Base-by-base conservation (phyloP, 2,329 filamentous ascomycete genomes). In the Botrytis paeoniae region DNA sequence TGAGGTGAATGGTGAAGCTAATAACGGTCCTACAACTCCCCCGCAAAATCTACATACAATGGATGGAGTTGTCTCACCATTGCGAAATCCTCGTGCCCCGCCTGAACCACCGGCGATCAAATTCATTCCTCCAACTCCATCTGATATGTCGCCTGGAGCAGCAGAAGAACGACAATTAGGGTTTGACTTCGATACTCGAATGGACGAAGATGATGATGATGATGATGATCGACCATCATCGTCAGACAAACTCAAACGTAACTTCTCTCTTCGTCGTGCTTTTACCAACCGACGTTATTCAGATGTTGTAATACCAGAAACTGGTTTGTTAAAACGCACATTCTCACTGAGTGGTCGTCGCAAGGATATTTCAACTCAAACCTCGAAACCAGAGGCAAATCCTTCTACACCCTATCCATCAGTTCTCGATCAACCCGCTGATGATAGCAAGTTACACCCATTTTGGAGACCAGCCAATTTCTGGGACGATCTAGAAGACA, bases 101-200 rank as follows among this genome's bases (percentile, higher is more conserved):
- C 89, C 89, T 32, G 82, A 85, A 75, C 87, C 86, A 10, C 86
- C 87, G n/a, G 82, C 81, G 2, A 86, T 91, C 76, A 86, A 88
- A 72, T 88, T 91, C 74, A 91, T 89, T 48, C 89, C 89, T 0
- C 88, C 89, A 39, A 91, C 89, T 0, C 89, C 89, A 5, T 89
- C 88, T 2, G 89, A 86, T 2, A 78, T 87, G 61, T 90, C 88
- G 1, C 88, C 89, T 16, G 82, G 85, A 2, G 78, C 84, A 3
- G 88, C 90, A 75, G 86, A 84, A 77, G 82, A 86, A 72, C 83
- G 83, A 37, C 85, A 85, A 76, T 80, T 88, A 35, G 88, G 88
- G 0, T 89, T 87, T 74, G 87, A 86, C 69, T 70, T 73, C 41
- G 68, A 71, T 60, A 22, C 43, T 25, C 62, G 39, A 66, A 14